Conservation (phyloP, 2,329 filamentous ascomycete species). For the Hypoxylon sp. region DNA sequence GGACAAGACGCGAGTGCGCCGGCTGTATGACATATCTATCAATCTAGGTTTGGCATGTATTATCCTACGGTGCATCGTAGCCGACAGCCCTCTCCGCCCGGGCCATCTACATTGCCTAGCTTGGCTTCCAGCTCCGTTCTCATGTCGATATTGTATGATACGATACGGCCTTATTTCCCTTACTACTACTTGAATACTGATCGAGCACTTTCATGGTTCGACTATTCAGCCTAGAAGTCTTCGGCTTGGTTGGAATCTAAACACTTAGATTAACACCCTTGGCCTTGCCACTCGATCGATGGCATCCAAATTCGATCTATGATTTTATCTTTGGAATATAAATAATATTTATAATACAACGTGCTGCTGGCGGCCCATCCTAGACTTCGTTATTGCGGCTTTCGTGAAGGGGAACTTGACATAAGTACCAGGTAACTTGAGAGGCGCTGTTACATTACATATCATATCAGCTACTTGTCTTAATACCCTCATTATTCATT, state of each 20-base stretch:
- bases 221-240: slow-evolving; percentile 34
- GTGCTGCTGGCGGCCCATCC: slow-evolving; percentile 11
- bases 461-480: slow-evolving; percentile 26
- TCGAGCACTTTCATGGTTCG: slow-evolving; percentile 18
- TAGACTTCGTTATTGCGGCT: slow-evolving; percentile 21
- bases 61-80: slow-evolving; percentile 26
- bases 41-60: slow-evolving; percentile 34
- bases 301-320: slow-evolving; percentile 16
- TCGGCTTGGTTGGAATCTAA: slow-evolving; percentile 24
- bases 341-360: slow-evolving; percentile 36
- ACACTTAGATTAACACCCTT: slow-evolving; percentile 32
- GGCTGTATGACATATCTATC: slow-evolving; percentile 30
- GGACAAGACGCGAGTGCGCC: slow-evolving; percentile 21
- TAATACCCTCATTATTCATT: slow-evolving; percentile 21
- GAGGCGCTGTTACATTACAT: slow-evolving; percentile 24
- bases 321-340: slow-evolving; percentile 13
- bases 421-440: slow-evolving; percentile 37
- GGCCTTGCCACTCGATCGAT: slow-evolving; percentile 14
- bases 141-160: slow-evolving; percentile 20
- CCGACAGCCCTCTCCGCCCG: slow-evolving; percentile 33
- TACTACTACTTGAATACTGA: slow-evolving; percentile 39
- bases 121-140: slow-evolving; percentile 21
- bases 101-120: slow-evolving; percentile 31
- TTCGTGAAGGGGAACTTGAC: slow-evolving; percentile 25
- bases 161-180: slow-evolving; percentile 18